phyloP scores from a whole-genome alignment of 202 grass and related monocot species.

The Saccharum hybrid region DNA sequence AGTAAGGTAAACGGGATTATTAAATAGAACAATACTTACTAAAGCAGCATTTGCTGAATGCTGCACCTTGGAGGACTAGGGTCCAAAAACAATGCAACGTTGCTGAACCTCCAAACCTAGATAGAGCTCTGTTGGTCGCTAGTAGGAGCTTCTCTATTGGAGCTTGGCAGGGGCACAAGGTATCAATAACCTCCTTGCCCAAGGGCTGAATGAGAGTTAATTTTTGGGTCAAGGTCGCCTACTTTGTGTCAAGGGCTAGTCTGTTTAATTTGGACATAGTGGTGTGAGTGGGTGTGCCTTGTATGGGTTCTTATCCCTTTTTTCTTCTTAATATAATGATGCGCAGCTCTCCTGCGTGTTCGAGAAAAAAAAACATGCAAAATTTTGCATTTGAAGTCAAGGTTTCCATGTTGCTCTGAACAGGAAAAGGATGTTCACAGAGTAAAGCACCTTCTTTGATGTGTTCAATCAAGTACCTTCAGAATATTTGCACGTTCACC shows the following conservation, averaged over 20 bases:
- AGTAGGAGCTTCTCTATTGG: too few relatives aligned
- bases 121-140: too few relatives aligned
- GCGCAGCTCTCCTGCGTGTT: too few relatives aligned
- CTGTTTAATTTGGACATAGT: background rate
- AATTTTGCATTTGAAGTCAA: constrained; percentile 13
- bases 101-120: too few relatives aligned
- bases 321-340: too few relatives aligned
- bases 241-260: too few relatives aligned
- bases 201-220: too few relatives aligned
- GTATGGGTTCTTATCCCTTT: too few relatives aligned
- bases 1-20: constrained; percentile 1
- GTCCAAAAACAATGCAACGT: background rate
- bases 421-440: background rate
- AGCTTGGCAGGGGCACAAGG: too few relatives aligned
- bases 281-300: too few relatives aligned
- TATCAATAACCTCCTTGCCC: too few relatives aligned
- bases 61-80: constrained; percentile 1
- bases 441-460: background rate
- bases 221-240: too few relatives aligned
- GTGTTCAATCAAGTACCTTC: constrained; percentile 56
- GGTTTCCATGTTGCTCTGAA: constrained; percentile 25
- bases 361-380: background rate
- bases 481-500: constrained; percentile 86
- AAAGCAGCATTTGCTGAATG: constrained; percentile 17
- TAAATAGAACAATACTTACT: background rate